Base-by-base conservation (phyloP, 73 alveolate species). In the Stentor coeruleus region DNA sequence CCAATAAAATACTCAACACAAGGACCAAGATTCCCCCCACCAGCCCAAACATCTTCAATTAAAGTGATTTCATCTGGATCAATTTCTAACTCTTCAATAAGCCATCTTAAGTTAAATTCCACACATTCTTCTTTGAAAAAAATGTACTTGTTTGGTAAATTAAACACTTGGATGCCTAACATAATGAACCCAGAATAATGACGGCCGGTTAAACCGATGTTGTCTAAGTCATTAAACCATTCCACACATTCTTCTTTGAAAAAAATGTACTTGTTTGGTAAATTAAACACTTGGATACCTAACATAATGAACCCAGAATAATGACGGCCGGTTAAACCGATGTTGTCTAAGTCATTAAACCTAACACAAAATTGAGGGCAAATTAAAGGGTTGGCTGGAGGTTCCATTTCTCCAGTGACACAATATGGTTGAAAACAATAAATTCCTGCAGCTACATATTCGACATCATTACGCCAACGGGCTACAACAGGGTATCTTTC, bases 11-110 rank as follows among this genome's bases (percentile, higher is more conserved):
- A 95, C 92, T 97, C 99, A 81, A 97, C 97, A 36, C 97, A 95
- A 59, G 99, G 99, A 30, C 99, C 99, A 58, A 97, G 90, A 88
- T 97, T 97, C 49, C 99, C 99, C 85, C 99, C 99, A 28, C 99
- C 99, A 42, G 99, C 99, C 99, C 99, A 97, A 59, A 97, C 99
- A 91, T 97, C 99, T 94, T 97, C 99, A 86, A 97, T 95, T 80
- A 97, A 91, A 26, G 99, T 97, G 76, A 97, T 95, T 83, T 97
- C 99, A 74, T 95, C 99, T 55, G 97, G 97, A 6, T 89, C 91
- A 58, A 97, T 97, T 35, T 95, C 96, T 82, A 97, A 88, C 86
- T 90, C 99, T 33, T 97, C 96, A 59, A 94, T 93, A 58, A 97
- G 91, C 99, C 99, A 97, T 60, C 96, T 93, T 26, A 85, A n/a